phyloP scores from a whole-genome alignment of 371 early-diverging fungal genomes.

The Actinomucor elegans region DNA sequence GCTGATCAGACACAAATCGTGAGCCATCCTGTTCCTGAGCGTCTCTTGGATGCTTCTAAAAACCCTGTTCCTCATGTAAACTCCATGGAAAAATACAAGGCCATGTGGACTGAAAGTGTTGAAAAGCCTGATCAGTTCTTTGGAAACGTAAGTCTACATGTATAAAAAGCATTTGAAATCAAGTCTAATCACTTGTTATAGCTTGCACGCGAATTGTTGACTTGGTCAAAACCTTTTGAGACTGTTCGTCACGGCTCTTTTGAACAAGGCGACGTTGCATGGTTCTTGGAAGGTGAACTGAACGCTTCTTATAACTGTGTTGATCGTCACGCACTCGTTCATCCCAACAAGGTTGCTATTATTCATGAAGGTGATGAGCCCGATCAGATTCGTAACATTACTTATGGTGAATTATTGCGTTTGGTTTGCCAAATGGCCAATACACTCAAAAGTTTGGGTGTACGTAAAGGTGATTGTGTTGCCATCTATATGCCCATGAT shows the following conservation, averaged over 20 bases:
- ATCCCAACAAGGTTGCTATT: slow-evolving; percentile 79
- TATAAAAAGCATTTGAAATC: background rate
- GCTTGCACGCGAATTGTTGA: slow-evolving; percentile 71
- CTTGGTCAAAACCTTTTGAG: slow-evolving; percentile 77
- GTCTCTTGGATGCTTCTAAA: slow-evolving; percentile 48
- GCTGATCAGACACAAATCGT: slow-evolving; percentile 6
- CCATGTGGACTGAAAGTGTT: slow-evolving; percentile 72
- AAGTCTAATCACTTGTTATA: slow-evolving; percentile 13
- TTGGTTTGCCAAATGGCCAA: slow-evolving; percentile 85
- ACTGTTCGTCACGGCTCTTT: slow-evolving; percentile 65
- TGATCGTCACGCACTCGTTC: slow-evolving; percentile 83
- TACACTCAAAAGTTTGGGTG: slow-evolving; percentile 72
- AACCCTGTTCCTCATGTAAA: slow-evolving; percentile 66
- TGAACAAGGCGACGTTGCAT: slow-evolving; percentile 76
- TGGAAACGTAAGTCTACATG: slow-evolving; percentile 57
- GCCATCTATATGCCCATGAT: slow-evolving; percentile 98
- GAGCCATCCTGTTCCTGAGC: slow-evolving; percentile 43
- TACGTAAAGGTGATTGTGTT: slow-evolving; percentile 90
- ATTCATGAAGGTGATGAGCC: slow-evolving; percentile 92
- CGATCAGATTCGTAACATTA: slow-evolving; percentile 67
- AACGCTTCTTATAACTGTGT: slow-evolving; percentile 96
- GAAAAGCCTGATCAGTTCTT: slow-evolving; percentile 79
- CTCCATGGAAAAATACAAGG: slow-evolving; percentile 71
- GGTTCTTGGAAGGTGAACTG: slow-evolving; percentile 93
- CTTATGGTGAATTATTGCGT: slow-evolving; percentile 82